Base-by-base conservation (phyloP, 2,329 filamentous ascomycete species). In the Raffaelea deltoideospora region DNA sequence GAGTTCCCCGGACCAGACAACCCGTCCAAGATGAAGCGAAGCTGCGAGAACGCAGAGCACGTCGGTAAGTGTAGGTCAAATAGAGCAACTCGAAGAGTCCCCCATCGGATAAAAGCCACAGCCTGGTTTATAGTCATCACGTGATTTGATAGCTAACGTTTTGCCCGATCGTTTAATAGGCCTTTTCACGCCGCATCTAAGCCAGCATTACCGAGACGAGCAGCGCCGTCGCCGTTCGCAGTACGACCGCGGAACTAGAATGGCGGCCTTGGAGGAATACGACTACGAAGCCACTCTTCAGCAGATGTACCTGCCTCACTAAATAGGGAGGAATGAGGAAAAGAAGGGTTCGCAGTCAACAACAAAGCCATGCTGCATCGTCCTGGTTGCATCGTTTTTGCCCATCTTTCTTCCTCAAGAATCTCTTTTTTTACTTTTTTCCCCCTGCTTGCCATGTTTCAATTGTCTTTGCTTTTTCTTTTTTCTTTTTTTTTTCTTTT, bases 11-110 rank as follows among this genome's bases (percentile, higher is more conserved):
- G 64, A 2, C 79, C 84, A 0, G 84, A 94, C 59, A 94, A 94
- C 50, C 69, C 76, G 38, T 82, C 80, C 1, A 94, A 94, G 61
- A 79, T 90, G 66, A 80, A 85, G 58, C 72, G 86, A 41, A 90
- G 82, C 46, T 79, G 82, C 41, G 82, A 92, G 53, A 92, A 90
- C 53, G 85, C 85, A 2, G 79, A 85, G 52, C 77, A 84, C 50
- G 75, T 88, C 46, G 86, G 86, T 75, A 53, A 54, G 77, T 66
- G 9, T 3, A 17, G 19, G 13, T 24, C 3, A 14, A 8, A 17
- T 13, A 13, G 9, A n/a, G 10, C 18, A 18, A n/a, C 14, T 23
- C 27, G n/a, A n/a, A n/a, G n/a, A n/a, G n/a, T n/a, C n/a, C n/a
- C n/a, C n/a, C n/a, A n/a, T n/a, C n/a, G n/a, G n/a, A n/a, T n/a